These are phyloP conservation scores for Zygotorulaspora mrakii DNA, from an alignment of 1,139 yeast species.

Conservation along the genomic window DNA sequence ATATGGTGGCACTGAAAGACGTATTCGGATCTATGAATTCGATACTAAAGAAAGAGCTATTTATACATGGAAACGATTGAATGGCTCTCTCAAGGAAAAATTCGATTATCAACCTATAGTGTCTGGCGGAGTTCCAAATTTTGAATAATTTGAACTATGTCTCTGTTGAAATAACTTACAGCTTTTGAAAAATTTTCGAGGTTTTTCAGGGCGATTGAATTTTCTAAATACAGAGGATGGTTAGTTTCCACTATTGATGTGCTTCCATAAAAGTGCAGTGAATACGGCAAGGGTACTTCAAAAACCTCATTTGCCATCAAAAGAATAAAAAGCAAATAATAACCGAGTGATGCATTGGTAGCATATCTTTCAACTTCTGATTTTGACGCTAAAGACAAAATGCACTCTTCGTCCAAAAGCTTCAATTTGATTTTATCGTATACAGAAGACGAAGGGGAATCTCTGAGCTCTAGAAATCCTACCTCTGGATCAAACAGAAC, in stretches of 20 bases:
- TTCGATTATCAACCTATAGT: conserved; percentile 63
- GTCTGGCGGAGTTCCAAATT: conserved; percentile 41
- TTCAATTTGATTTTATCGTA: conserved; percentile 13
- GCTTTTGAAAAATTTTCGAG: conserved; percentile 22
- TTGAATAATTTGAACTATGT: conserved; percentile 31
- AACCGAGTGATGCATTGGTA: conserved; percentile 29
- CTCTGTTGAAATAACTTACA: conserved; percentile 24
- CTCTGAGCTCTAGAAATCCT: conserved; percentile 11
- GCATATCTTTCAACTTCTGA: conserved; percentile 5
- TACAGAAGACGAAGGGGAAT: background rate
- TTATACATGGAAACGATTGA: conserved; percentile 67
- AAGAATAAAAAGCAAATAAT: conserved; percentile 28
- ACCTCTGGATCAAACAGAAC: conserved; percentile 14
- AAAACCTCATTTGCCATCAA: conserved; percentile 24
- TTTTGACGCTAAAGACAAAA: conserved; percentile 7
- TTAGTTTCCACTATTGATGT: conserved; percentile 26
- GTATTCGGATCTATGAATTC: conserved; percentile 67
- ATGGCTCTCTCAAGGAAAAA: conserved; percentile 46
- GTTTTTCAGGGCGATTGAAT: conserved; percentile 18
- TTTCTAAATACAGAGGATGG: conserved; percentile 27
- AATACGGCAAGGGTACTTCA: conserved; percentile 27
- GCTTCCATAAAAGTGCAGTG: conserved; percentile 30
- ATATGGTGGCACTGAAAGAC: conserved; percentile 75
- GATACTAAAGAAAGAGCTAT: conserved; percentile 54
- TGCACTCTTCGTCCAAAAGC: conserved; percentile 7